These are phyloP conservation scores for Lithohypha guttulata DNA, from an alignment of 2,329 filamentous ascomycete genomes.

Conservation along the genomic window DNA sequence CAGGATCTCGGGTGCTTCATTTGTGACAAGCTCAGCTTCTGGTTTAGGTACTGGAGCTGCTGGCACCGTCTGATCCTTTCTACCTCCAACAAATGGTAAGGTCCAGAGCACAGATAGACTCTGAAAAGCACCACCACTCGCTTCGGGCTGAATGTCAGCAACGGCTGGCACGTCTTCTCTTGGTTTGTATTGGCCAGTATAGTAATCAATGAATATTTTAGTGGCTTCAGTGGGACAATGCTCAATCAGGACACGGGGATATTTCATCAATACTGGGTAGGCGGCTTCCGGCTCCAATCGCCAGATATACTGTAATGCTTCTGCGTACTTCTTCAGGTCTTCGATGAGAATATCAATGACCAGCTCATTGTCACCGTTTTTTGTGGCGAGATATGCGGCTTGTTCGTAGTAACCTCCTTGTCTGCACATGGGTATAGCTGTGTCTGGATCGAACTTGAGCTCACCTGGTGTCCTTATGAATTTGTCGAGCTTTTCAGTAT, in stretches of 20 bases:
- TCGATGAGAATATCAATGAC: constrained; percentile 95
- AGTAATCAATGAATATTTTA: constrained; percentile 85
- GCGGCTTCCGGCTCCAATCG: constrained; percentile 70
- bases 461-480: constrained; percentile 95
- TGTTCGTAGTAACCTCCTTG: constrained; percentile 96
- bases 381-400: constrained; percentile 86
- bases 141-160: constrained; percentile 34
- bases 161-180: constrained; percentile 51
- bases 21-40: constrained; percentile 20
- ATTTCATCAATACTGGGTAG: constrained; percentile 86
- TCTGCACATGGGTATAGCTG: constrained; percentile 92
- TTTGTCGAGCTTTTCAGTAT: constrained; percentile 87
- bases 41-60: constrained; percentile 43
- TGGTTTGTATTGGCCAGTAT: constrained; percentile 71
- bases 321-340: constrained; percentile 79
- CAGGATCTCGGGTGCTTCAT: constrained; percentile 15
- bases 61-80: constrained; percentile 36
- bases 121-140: constrained; percentile 67
- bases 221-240: constrained; percentile 76
- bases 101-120: constrained; percentile 76
- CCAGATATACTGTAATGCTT: constrained; percentile 87
- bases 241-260: constrained; percentile 79
- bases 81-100: constrained; percentile 68
- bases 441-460: constrained; percentile 92
- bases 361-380: constrained; percentile 85